A percentile compares a stretch with the other conserved stretches of the same genome.
Conservation (phyloP, 1,284 basidiomycete genomes). For the Amylostereum chailletii region DNA sequence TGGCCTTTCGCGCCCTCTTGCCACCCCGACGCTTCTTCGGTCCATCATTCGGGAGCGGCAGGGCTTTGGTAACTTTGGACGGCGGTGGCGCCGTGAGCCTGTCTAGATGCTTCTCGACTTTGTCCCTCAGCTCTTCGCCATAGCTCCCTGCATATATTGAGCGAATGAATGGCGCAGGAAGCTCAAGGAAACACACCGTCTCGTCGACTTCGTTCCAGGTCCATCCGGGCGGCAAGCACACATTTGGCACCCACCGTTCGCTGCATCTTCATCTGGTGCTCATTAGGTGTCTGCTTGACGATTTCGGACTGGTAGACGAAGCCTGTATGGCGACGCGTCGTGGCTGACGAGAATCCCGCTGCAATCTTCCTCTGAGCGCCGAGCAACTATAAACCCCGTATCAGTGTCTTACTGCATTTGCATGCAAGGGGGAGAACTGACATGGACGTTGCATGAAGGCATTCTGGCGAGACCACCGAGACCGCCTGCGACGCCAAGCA, state of each 20-base stretch:
- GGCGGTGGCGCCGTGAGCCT: conserved; percentile 92
- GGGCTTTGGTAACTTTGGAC: conserved; percentile 85
- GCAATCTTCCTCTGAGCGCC: conserved; percentile 90
- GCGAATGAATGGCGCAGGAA: conserved; percentile 4
- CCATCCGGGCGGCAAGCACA: conserved; percentile 87
- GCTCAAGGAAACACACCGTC: conserved; percentile 46
- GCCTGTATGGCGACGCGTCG: conserved; percentile 88
- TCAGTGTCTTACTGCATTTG: too few relatives aligned
- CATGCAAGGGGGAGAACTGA: conserved; percentile 27
- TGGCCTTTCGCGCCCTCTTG: conserved; percentile 90
- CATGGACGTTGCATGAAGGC: conserved; percentile 93
- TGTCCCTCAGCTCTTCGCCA: conserved; percentile 73
- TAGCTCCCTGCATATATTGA: conserved; percentile 48
- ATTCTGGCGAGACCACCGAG: conserved; percentile 87
- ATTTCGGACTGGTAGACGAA: conserved; percentile 94
- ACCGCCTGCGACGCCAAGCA: conserved; percentile 95
- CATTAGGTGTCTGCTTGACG: conserved; percentile 80
- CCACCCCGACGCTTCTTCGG: conserved; percentile 94
- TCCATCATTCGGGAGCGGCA: conserved; percentile 95
- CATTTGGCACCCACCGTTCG: conserved; percentile 91
- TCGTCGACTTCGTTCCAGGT: conserved; percentile 70
- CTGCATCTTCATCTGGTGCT: conserved; percentile 89
- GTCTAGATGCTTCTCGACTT: conserved; percentile 88
- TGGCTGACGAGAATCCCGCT: conserved; percentile 74
- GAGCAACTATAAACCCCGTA: conserved; percentile 52